These are phyloP conservation scores for Triticum urartu DNA, from an alignment of 176 grass and related monocot species.

Conservation along the genomic window DNA sequence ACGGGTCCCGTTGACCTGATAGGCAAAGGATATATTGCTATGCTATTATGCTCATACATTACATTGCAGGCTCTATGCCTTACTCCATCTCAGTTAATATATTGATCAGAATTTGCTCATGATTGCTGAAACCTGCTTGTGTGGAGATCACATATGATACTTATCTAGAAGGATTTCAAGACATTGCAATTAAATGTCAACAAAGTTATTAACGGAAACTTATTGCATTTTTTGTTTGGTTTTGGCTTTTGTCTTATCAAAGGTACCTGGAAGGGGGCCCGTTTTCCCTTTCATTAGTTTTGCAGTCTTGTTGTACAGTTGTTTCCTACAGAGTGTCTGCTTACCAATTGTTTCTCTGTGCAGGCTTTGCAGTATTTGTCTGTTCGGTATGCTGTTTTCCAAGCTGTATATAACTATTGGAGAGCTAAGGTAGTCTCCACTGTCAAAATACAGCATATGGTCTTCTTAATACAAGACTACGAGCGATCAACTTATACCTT, in stretches of 20 bases:
- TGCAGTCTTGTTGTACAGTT: neutral
- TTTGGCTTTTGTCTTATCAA: neutral
- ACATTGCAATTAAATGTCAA: neutral
- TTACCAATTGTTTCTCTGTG: constrained; percentile 33
- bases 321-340: constrained; percentile 24
- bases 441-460: neutral
- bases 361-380: constrained; percentile 83
- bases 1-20: neutral
- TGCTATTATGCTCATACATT: constrained; percentile 4
- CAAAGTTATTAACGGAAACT: neutral
- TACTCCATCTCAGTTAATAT: neutral
- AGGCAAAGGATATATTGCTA: neutral
- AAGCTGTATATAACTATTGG: constrained; percentile 97
- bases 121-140: constrained; percentile 14
- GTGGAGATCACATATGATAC: neutral
- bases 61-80: neutral
- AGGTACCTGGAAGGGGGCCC: neutral
- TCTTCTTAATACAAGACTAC: neutral
- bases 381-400: constrained; percentile 63
- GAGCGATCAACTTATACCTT: neutral
- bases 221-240: neutral
- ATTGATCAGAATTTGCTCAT: neutral
- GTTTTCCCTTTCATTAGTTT: constrained; percentile 1
- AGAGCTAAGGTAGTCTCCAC: constrained; percentile 75
- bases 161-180: neutral